Conservation (phyloP, 2,329 filamentous ascomycete species). For the Sclerotinia subarctica region DNA sequence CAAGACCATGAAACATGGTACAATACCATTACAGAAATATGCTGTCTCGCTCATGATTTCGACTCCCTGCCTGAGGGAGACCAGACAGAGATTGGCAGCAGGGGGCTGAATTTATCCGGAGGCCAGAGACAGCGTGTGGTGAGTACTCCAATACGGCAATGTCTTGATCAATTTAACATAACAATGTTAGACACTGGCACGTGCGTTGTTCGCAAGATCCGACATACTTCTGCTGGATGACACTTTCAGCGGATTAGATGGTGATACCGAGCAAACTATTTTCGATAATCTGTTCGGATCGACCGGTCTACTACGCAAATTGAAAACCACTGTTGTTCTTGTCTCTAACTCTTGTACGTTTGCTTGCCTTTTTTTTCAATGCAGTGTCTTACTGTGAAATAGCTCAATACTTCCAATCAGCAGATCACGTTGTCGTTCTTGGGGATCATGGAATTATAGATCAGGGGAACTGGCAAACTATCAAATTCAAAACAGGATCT, state of each 20-base stretch:
- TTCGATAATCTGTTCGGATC: constrained; percentile 44
- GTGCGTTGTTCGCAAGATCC: constrained; percentile 45
- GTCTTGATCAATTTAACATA: neutral
- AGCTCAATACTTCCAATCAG: constrained; percentile 41
- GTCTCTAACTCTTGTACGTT: constrained; percentile 42
- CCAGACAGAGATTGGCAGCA: constrained; percentile 42
- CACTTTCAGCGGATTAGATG: constrained; percentile 46
- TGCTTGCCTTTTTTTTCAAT: constrained; percentile 11
- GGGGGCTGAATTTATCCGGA: constrained; percentile 45
- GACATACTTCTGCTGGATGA: constrained; percentile 48
- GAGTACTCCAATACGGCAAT: neutral
- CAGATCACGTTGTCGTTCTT: constrained; percentile 44
- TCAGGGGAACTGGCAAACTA: neutral
- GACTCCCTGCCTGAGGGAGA: constrained; percentile 39
- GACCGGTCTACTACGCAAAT: constrained; percentile 43
- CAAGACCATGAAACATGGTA: constrained; percentile 37
- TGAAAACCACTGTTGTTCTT: constrained; percentile 44
- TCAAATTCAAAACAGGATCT: neutral
- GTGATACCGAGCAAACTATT: constrained; percentile 44
- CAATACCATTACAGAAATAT: constrained; percentile 33
- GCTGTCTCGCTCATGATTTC: constrained; percentile 34
- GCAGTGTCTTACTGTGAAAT: constrained; percentile 13
- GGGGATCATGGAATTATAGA: constrained; percentile 12
- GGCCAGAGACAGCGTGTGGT: constrained; percentile 46
- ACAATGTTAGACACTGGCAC: constrained; percentile 41